Base-by-base conservation (phyloP, 2,329 filamentous ascomycete genomes). In the Xylaria hypoxylon region DNA sequence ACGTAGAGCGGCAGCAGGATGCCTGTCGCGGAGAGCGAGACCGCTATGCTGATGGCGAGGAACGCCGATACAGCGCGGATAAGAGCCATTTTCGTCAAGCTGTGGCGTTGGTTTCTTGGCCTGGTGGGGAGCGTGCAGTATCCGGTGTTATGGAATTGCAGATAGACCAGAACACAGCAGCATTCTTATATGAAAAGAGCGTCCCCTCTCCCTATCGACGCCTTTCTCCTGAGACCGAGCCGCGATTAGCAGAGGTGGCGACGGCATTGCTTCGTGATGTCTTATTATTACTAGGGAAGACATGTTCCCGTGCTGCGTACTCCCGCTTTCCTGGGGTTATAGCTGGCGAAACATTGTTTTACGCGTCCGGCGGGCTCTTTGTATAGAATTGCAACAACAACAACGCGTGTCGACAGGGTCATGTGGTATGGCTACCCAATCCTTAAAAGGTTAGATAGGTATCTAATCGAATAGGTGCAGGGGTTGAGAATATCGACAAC, bases 1-100 rank as follows among this genome's bases (percentile, higher is more conserved):
- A 58, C 22, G 57, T 69, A 69, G 17, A 69, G 60, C 1, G 67
- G 67, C 1, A 69, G 60, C 3, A 69, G 59, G 17, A 67, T 28
- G 6, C 64, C 67, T 13, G 67, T 69, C n/a, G 64, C 53, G 5
- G 64, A 40, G 28, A 58, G 59, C 8, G 62, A 33, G 47, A 55
- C 38, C 10, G 62, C 51, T 1, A 48, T 22, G n/a, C 35, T 15
- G 45, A 19, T 55, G 51, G 59, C 19, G 6, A 69, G 57, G 47
- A 67, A 48, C 38, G 59, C 47, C 15, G 51, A 26, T 8, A 45
- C 53, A 4, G 47, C 33, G 52, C 44, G 50, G 24, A 31, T 15
- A 45, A 65, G 33, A 35, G 35, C 35, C 55, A 60, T 60, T 31
- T 45, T 51, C 4, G n/a, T 56, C 10, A 22, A 13, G 19, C 19